Evolutionary conservation across 1,139 yeast species (phyloP).

Genomic region (Sugiyamaella pinicola): DNA sequence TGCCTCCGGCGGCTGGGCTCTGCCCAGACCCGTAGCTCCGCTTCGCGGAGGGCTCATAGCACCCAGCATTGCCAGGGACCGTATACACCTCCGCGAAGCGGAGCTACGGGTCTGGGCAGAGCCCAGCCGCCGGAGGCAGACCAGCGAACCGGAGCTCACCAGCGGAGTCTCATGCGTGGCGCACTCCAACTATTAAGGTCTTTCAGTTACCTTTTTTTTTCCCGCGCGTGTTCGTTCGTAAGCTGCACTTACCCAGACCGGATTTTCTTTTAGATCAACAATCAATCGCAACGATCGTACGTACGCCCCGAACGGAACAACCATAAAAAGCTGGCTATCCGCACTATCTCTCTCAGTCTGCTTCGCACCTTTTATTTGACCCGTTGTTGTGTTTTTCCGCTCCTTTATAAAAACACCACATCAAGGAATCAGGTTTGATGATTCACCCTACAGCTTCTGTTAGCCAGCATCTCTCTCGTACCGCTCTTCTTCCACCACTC

Average conservation of each 20-base stretch:
- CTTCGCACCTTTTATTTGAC: neutral
- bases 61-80: too few relatives aligned
- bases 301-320: neutral
- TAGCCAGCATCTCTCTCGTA: neutral
- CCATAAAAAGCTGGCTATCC: constrained; percentile 3
- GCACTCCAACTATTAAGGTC: too few relatives aligned
- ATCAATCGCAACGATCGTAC: neutral
- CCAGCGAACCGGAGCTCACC: too few relatives aligned
- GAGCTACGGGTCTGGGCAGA: too few relatives aligned
- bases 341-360: neutral
- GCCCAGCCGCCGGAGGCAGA: too few relatives aligned
- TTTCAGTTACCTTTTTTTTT: neutral
- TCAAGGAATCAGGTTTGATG: neutral
- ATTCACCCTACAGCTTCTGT: constrained; percentile 2
- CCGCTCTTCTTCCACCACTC: neutral
- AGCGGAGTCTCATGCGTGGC: neutral
- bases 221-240: neutral
- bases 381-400: constrained; percentile 15
- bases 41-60: too few relatives aligned
- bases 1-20: too few relatives aligned
- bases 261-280: neutral
- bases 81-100: too few relatives aligned
- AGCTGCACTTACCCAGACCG: neutral
- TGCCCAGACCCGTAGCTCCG: too few relatives aligned
- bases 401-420: constrained; percentile 16